Conservation (phyloP, 805 yeast species). For the Yarrowia sp. region DNA sequence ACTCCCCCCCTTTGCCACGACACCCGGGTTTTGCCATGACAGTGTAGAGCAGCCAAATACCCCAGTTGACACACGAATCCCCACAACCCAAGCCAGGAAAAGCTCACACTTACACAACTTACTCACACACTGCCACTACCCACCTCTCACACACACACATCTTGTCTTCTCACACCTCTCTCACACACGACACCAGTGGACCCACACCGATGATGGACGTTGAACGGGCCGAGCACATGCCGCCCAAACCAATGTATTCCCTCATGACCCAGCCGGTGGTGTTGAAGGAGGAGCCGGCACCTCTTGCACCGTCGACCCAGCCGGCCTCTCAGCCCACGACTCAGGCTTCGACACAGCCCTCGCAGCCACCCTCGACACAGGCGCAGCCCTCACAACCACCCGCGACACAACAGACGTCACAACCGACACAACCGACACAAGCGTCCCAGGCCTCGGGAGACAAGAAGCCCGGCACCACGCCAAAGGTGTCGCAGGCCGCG, state of each 20-base stretch:
- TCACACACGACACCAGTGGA: constrained; percentile 16
- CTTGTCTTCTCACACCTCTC: not conserved
- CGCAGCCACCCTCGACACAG: constrained; percentile 2
- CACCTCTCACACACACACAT: not conserved
- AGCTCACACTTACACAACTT: not conserved
- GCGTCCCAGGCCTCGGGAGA: constrained; percentile 3
- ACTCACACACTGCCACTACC: not conserved
- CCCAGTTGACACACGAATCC: too few species aligned
- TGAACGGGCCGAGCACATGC: constrained; percentile 38
- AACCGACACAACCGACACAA: constrained; percentile 6
- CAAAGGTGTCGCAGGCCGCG: constrained; percentile 58
- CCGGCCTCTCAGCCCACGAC: not conserved
- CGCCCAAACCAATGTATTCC: constrained; percentile 37
- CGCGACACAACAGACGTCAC: not conserved
- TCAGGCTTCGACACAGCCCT: constrained; percentile 1
- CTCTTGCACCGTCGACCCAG: not conserved
- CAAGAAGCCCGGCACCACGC: constrained; percentile 34
- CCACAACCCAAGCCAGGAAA: too few species aligned
- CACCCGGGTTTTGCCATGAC: constrained; percentile 13
- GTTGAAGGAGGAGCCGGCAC: constrained; percentile 25
- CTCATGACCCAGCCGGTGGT: constrained; percentile 37
- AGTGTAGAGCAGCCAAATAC: constrained; percentile 6
- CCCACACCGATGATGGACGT: constrained; percentile 34
- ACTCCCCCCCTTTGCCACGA: too few species aligned
- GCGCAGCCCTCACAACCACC: constrained; percentile 4